Evolutionary conservation across 257 asterid species (phyloP), one percentile per base, ranked within the genome.

Genomic region (Jaltomata sinuosa): DNA sequence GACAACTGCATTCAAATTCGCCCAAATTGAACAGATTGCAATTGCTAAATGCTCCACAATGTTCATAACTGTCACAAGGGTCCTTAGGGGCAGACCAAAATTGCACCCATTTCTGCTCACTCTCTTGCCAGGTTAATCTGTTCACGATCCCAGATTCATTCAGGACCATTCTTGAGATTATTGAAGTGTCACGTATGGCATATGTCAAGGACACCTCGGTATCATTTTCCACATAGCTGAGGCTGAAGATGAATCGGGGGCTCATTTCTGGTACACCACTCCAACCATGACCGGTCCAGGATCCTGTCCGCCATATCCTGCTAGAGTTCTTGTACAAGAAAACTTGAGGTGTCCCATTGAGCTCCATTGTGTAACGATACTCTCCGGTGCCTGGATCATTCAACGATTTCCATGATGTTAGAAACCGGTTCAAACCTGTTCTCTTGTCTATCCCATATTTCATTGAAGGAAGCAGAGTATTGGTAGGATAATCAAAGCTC

Each of bases 401-500:
- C 1, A 6, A 19, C 11, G 91, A 87, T 87, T 83, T 90, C 94
- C 96, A 90, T 15, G 94, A 88, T 40, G 85, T 82, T 14, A 84
- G 86, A 11, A 72, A 55, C 80, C 84, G 57, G 68, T 84, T 85
- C 86, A 83, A 67, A 14, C 90, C 87, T 29, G 89, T 81, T 84
- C 81, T 76, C 69, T n/a, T 61, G 25, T 87, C 53, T 64, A 89
- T 69, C 86, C 93, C 78, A 19, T 54, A 82, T 31, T 85, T 88
- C 92, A 90, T 88, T 83, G 67, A 61, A 31, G 94, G 94, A 65
- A 92, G 86, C 83, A 88, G 25, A 47, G 93, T 89, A 47, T 90
- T 87, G 0, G 92, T 83, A 3, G 94, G 96, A 86, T 88, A 42
- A 82, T 89, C 92, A 36, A 90, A 92, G 85, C 96, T 90, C 84